These are phyloP conservation scores for Mortierella sp. DNA, from an alignment of 371 early-diverging fungal species.

Conservation along the genomic window DNA sequence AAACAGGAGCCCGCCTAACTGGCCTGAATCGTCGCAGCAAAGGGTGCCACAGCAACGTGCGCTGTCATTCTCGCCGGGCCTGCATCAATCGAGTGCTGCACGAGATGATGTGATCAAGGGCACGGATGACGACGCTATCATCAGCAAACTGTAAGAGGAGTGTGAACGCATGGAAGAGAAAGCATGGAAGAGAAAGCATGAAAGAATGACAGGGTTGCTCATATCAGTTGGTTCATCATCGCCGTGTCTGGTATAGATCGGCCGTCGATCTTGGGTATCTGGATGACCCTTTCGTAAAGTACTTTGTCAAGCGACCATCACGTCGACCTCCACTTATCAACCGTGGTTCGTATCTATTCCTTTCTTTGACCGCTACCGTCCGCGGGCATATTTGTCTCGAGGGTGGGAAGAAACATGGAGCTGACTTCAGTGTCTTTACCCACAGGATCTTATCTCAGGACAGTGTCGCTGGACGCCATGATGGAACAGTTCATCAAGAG, in stretches of 20 bases:
- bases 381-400: constrained; percentile 6
- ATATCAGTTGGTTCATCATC: no score
- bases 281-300: constrained; percentile 78
- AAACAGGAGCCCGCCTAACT: constrained; percentile 29
- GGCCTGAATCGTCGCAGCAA: constrained; percentile 20
- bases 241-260: constrained; percentile 73
- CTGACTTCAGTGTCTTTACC: neutral
- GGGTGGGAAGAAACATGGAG: neutral
- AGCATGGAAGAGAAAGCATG: no score
- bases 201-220: no score
- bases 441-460: constrained; percentile 79
- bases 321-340: constrained; percentile 93
- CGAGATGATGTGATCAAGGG: constrained; percentile 76
- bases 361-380: neutral
- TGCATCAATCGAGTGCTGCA: constrained; percentile 2
- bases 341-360: constrained; percentile 64
- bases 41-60: constrained; percentile 1
- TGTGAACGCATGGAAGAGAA: neutral
- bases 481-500: constrained; percentile 69
- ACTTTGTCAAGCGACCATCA: constrained; percentile 76
- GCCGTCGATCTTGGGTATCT: constrained; percentile 86
- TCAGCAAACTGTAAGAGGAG: constrained; percentile 72
- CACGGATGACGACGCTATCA: constrained; percentile 91
- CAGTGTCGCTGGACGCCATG: constrained; percentile 69
- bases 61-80: neutral